phyloP scores from a whole-genome alignment of 2,329 filamentous ascomycete genomes.

The Clonostachys sp. region DNA sequence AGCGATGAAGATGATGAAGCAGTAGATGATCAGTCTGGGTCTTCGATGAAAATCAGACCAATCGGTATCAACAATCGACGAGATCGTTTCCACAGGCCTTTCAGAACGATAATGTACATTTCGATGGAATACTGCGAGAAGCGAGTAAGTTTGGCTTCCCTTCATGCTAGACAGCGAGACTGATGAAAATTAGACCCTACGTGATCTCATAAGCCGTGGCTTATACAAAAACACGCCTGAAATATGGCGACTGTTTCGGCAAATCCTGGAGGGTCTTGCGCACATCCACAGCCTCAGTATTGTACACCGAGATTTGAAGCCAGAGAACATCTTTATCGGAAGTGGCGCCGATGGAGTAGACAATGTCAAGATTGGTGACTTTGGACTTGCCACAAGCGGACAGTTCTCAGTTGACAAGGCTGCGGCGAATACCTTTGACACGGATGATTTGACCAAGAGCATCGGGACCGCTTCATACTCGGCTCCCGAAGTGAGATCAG shows the following conservation, averaged over 20 bases:
- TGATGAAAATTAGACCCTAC: constrained; percentile 55
- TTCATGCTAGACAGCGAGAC: neutral
- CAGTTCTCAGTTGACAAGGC: constrained; percentile 64
- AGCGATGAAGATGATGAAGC: constrained; percentile 1
- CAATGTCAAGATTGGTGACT: constrained; percentile 94
- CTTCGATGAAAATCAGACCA: constrained; percentile 21
- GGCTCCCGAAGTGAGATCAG: constrained; percentile 82
- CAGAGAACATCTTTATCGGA: constrained; percentile 91
- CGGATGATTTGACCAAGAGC: constrained; percentile 64
- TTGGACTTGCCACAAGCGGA: constrained; percentile 87
- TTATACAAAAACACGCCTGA: constrained; percentile 72
- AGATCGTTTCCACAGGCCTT: constrained; percentile 40
- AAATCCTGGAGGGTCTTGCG: constrained; percentile 82
- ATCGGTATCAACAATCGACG: constrained; percentile 17
- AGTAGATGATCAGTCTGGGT: constrained; percentile 11
- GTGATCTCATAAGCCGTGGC: constrained; percentile 77
- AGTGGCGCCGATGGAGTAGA: constrained; percentile 66
- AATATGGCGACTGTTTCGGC: constrained; percentile 85
- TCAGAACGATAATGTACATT: constrained; percentile 81
- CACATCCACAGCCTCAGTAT: constrained; percentile 90
- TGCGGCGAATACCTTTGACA: constrained; percentile 32
- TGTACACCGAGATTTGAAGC: constrained; percentile 93
- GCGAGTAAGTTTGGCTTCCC: constrained; percentile 45
- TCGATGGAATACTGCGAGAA: constrained; percentile 99
- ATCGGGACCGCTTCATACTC: constrained; percentile 84